Percentiles rank a stretch among this genome's conserved stretches.
Evolutionary conservation across 768 basidiomycete genomes (phyloP).

Genomic region (Termitomyces sp.): DNA sequence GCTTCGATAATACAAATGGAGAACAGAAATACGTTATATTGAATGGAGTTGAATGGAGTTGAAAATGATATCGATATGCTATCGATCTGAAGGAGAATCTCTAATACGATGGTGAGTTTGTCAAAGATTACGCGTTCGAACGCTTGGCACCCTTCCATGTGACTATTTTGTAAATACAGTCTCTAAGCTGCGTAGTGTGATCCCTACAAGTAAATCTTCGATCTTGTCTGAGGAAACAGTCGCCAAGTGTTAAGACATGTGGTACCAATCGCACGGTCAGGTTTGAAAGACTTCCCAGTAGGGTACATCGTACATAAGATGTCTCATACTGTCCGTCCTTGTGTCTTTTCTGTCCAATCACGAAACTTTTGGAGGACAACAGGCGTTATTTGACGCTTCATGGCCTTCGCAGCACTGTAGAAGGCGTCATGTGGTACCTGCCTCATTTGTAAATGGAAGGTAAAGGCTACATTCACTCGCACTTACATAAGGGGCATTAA

Average conservation of each 20-base stretch:
- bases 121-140: too few species aligned
- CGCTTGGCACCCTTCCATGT: too few species aligned
- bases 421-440: slow-evolving; percentile 79
- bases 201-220: too few species aligned
- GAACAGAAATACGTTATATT: too few species aligned
- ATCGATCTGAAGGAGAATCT: too few species aligned
- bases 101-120: too few species aligned
- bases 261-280: background rate
- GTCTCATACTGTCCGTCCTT: slow-evolving; percentile 9
- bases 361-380: slow-evolving; percentile 67
- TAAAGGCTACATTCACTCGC: background rate
- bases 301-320: background rate
- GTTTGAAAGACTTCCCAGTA: background rate
- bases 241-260: background rate
- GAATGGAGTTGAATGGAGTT: too few species aligned
- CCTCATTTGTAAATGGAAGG: background rate
- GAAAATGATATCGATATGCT: too few species aligned
- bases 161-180: too few species aligned
- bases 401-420: slow-evolving; percentile 59
- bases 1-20: too few species aligned
- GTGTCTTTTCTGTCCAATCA: slow-evolving; percentile 48
- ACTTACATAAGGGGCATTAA: slow-evolving; percentile 71
- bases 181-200: too few species aligned
- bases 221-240: background rate
- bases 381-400: slow-evolving; percentile 82